Evolutionary conservation across 2,329 filamentous ascomycete species (phyloP).

Genomic region (Phaeoacremonium minimum): DNA sequence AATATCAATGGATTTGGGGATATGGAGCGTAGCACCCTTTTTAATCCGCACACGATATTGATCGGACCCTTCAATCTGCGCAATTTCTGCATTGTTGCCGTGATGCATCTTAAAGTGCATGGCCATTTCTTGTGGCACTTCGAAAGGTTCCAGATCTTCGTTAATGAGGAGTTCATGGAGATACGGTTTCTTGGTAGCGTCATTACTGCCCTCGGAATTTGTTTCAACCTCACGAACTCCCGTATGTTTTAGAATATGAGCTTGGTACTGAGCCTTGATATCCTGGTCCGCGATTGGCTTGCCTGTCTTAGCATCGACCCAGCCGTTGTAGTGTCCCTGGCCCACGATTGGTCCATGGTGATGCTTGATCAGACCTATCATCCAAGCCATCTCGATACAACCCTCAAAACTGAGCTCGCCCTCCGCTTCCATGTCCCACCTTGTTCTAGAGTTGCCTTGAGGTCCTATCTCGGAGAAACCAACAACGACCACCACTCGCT

Average conservation of each 20-base stretch:
- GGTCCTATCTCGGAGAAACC: slow-evolving; percentile 41
- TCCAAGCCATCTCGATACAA: slow-evolving; percentile 69
- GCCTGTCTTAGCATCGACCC: slow-evolving; percentile 24
- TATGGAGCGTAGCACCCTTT: slow-evolving; percentile 21
- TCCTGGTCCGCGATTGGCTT: slow-evolving; percentile 22
- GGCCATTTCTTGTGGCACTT: slow-evolving; percentile 20
- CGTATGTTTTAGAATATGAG: slow-evolving; percentile 22
- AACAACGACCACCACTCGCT: slow-evolving; percentile 28
- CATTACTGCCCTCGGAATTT: slow-evolving; percentile 12
- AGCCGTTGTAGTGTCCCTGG: slow-evolving; percentile 64
- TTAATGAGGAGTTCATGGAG: slow-evolving; percentile 26
- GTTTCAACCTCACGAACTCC: slow-evolving; percentile 26
- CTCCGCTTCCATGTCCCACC: slow-evolving; percentile 69
- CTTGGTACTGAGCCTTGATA: slow-evolving; percentile 21
- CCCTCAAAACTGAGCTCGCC: slow-evolving; percentile 67
- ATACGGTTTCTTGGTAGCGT: slow-evolving; percentile 19
- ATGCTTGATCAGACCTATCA: slow-evolving; percentile 70
- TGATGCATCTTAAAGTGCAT: slow-evolving; percentile 22
- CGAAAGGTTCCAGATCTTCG: slow-evolving; percentile 25
- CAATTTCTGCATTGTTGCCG: slow-evolving; percentile 22
- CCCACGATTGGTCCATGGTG: slow-evolving; percentile 24
- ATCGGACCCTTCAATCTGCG: slow-evolving; percentile 10
- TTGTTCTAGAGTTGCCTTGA: slow-evolving; percentile 66
- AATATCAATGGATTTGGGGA: slow-evolving; percentile 23
- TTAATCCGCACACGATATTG: slow-evolving; percentile 18